Conservation (phyloP, 2,329 filamentous ascomycete species). For the Aspergillus sojae region DNA sequence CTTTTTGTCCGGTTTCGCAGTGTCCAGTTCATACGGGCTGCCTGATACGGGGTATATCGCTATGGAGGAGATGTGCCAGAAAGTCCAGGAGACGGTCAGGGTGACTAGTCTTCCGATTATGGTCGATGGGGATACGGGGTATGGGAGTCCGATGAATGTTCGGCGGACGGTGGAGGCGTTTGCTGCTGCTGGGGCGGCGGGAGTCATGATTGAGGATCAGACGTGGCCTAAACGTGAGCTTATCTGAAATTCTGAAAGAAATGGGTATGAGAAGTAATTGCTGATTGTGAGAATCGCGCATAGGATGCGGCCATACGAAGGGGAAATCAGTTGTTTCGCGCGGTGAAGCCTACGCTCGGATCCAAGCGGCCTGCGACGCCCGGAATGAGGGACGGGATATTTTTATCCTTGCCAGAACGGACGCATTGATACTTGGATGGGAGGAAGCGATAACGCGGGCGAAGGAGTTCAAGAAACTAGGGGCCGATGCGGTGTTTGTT, state of each 20-base stretch:
- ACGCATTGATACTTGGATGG: slow-evolving; percentile 42
- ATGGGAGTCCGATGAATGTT: slow-evolving; percentile 53
- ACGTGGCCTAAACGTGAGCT: slow-evolving; percentile 52
- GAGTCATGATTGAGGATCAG: slow-evolving; percentile 52
- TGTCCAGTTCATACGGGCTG: slow-evolving; percentile 45
- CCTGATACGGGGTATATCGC: slow-evolving; percentile 56
- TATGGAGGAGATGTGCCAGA: slow-evolving; percentile 49
- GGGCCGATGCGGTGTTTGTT: slow-evolving; percentile 50
- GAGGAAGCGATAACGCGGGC: slow-evolving; percentile 48
- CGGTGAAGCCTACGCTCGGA: slow-evolving; percentile 50
- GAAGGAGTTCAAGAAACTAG: slow-evolving; percentile 44
- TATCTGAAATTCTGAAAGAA: neutral
- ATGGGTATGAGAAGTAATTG: neutral
- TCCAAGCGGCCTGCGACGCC: slow-evolving; percentile 51
- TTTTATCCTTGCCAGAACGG: slow-evolving; percentile 51
- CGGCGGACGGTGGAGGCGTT: slow-evolving; percentile 48
- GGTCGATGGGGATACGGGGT: slow-evolving; percentile 53
- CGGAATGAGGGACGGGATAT: slow-evolving; percentile 51
- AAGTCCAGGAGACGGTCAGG: slow-evolving; percentile 47
- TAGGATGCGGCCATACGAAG: slow-evolving; percentile 50
- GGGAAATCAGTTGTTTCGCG: slow-evolving; percentile 51
- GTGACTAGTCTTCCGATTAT: slow-evolving; percentile 47
- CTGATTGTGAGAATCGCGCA: neutral
- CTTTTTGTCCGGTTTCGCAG: slow-evolving; percentile 49
- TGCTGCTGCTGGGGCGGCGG: slow-evolving; percentile 44